These are phyloP conservation scores for Pseudocercospora musae DNA, from an alignment of 2,329 filamentous ascomycete genomes.

Conservation along the genomic window DNA sequence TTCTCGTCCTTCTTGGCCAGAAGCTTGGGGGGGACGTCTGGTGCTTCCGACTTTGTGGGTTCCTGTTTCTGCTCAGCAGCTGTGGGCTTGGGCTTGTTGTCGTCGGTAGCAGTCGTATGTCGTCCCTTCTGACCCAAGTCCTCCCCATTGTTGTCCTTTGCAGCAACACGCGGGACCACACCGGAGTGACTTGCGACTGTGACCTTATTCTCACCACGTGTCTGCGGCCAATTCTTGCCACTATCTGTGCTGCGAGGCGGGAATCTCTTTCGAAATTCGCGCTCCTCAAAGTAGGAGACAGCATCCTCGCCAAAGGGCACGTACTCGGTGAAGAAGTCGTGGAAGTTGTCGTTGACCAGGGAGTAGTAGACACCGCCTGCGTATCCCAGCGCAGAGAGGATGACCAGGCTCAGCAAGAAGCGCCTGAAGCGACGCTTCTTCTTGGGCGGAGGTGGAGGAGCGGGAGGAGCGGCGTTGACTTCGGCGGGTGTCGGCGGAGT, in stretches of 20 bases:
- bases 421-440: conserved; percentile 72
- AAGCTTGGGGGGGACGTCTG: conserved; percentile 15
- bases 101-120: conserved; percentile 59
- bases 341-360: conserved; percentile 92
- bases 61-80: conserved; percentile 24
- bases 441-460: conserved; percentile 47
- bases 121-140: conserved; percentile 48
- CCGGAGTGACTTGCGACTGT: conserved; percentile 84
- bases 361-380: conserved; percentile 89
- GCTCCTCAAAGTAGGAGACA: conserved; percentile 92
- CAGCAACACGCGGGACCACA: conserved; percentile 73
- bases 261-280: conserved; percentile 87
- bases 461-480: conserved; percentile 19
- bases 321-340: conserved; percentile 98
- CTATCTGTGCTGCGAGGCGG: conserved; percentile 48
- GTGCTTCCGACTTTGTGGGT: conserved; percentile 25
- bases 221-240: conserved; percentile 45
- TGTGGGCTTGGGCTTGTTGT: conserved; percentile 44
- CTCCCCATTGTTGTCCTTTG: conserved; percentile 50
- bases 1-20: conserved; percentile 23
- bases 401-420: conserved; percentile 70
- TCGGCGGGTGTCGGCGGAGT: conserved; percentile 26
- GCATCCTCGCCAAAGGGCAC: conserved; percentile 91
- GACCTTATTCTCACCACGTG: conserved; percentile 63
- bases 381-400: conserved; percentile 76